Base-by-base conservation (phyloP, 345 rosid species). In the Cardamine occulta region DNA sequence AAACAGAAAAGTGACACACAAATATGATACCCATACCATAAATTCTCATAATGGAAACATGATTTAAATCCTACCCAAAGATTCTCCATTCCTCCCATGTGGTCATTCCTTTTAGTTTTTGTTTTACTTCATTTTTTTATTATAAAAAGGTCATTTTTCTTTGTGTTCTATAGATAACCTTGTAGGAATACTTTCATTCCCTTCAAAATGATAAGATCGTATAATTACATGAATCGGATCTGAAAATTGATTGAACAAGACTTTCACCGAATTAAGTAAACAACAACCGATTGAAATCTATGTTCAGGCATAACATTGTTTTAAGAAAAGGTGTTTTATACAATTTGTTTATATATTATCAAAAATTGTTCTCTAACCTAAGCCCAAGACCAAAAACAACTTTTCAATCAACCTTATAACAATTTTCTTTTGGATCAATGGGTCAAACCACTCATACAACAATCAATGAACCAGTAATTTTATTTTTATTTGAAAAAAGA, bases 81-180 rank as follows among this genome's bases (percentile, higher is more conserved):
- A 63, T 63, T 56, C 44, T 53, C 71, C 70, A 69, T 54, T 63
- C 74, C 70, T 76, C 76, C 66, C 80, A 71, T 77, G 76, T 71
- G 72, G 14, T 71, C 39, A 47, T 52, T 70, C 39, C 34, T 71
- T 24, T 45, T 56, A 2, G 6, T 54, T 76, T 76, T 54, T 26
- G 69, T 70, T 77, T 63, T 37, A 71, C 48, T 69, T 76, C 70
- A 23, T 48, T 70, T 32, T 32, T 62, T 49, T 29, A 49, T 32
- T 44, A 26, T 37, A 42, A 14, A 68, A 76, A 60, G 17, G 9
- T n/a, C n/a, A 0, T 21, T 71, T 70, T 72, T 68, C 28, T 59
- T 23, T 42, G n/a, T 66, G 18, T 42, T 66, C 28, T 68, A 15
- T 32, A 44, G 37, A 54, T 75, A 35, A 48, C 42, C 54, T 44